Evolutionary conservation across 352 stramenopile genomes (phyloP), one percentile per base, ranked within the genome.

Genomic region (Phytophthora multivora): DNA sequence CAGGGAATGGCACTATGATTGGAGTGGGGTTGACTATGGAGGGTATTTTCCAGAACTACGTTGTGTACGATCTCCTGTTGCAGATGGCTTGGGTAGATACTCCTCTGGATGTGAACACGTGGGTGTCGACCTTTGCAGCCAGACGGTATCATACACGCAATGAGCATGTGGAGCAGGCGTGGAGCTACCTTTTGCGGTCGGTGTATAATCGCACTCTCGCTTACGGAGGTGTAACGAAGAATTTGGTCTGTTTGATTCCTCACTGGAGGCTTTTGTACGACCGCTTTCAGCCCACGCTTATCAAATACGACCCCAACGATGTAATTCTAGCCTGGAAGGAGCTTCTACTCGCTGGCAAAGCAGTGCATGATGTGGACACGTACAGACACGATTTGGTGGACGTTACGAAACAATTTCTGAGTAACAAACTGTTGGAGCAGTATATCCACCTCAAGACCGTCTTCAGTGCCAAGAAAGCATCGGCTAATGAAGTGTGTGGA

Each of bases 41-140:
- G 66, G 86, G 86, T 19, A 95, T 95, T 53, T 91, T 86, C 59
- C 82, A 95, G 48, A 95, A 95, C 73, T 95, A 95, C 51, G 71
- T 92, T 0, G 82, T 95, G 33, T 95, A 95, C 53, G 86, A 95
- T 46, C 62, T 93, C 25, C 73, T 77, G 12, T 57, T 93, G 9
- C 73, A 91, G 38, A 92, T 91, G 82, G 81, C 83, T 5, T 94
- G 79, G 81, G 59, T 82, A 49, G 38, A 75, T 28, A 33, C 51
- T 9, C 68, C 75, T 1, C 52, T 95, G 2, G 68, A 85, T 41
- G 71, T 83, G 8, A 23, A 54, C 8, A 35, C 56, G 5, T 95
- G 75, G 69, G 60, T 92, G n/a, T 66, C 78, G 18, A 66, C 71
- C 15, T 95, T 79, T 61, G 71, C 75, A 7, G 48, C 71, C 31